Conservation (phyloP, 768 basidiomycete species). For the Hypholoma sublateritium region DNA sequence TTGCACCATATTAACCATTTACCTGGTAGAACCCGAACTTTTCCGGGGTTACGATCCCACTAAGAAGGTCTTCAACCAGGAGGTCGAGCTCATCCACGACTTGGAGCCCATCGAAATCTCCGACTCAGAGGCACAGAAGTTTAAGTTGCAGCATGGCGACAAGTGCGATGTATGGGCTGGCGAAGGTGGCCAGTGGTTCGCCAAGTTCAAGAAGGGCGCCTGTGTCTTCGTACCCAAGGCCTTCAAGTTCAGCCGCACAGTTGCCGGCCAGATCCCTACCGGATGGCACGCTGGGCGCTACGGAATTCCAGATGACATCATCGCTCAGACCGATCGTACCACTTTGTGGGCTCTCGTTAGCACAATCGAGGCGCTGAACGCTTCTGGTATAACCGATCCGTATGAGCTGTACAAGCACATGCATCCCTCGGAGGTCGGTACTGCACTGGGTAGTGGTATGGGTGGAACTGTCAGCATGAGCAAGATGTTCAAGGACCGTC, state of each 20-base stretch:
- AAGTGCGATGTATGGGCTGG: conserved; percentile 95
- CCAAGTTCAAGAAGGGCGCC: conserved; percentile 98
- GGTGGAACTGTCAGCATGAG: conserved; percentile 89
- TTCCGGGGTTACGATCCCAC: conserved; percentile 98
- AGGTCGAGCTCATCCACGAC: conserved; percentile 94
- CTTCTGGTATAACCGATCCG: conserved; percentile 96
- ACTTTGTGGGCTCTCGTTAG: conserved; percentile 94
- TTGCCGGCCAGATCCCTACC: conserved; percentile 95
- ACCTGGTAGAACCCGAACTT: conserved; percentile 93
- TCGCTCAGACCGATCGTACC: conserved; percentile 90
- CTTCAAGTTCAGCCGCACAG: conserved; percentile 90
- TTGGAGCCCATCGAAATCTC: conserved; percentile 94
- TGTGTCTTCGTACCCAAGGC: conserved; percentile 92
- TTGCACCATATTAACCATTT: conserved; percentile 11
- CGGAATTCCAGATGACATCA: conserved; percentile 95
- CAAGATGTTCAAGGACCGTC: conserved; percentile 99
- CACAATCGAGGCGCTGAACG: conserved; percentile 93
- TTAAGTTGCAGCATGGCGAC: conserved; percentile 95
- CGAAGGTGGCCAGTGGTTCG: conserved; percentile 93
- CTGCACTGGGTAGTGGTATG: conserved; percentile 95
- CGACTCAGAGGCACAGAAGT: conserved; percentile 87
- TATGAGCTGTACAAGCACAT: conserved; percentile 97
- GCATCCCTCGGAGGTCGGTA: conserved; percentile 96
- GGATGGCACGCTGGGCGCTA: conserved; percentile 97
- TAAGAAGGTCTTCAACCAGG: conserved; percentile 97